phyloP scores from a whole-genome alignment of 306 rosid genomes.

The Citrullus amarus region DNA sequence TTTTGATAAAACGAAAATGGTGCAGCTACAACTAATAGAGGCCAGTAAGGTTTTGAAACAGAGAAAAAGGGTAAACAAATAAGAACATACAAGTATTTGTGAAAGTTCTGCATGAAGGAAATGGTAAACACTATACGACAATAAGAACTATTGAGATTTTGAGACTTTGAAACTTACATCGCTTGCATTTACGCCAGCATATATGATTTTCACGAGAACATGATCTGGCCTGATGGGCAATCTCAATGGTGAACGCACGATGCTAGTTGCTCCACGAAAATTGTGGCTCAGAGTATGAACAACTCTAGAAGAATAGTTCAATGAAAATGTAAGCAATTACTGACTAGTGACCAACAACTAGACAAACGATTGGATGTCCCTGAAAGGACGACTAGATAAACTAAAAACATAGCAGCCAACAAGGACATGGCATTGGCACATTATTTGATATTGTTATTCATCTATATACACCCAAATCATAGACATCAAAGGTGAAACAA shows the following conservation, averaged over 20 bases:
- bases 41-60: background rate
- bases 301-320: conserved; percentile 37
- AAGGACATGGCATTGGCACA: background rate
- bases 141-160: conserved; percentile 11
- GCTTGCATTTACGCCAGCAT: conserved; percentile 97
- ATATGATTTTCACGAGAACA: conserved; percentile 77
- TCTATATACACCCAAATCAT: background rate
- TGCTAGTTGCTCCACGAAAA: conserved; percentile 65
- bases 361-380: background rate
- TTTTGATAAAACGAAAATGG: background rate
- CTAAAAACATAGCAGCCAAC: conserved; percentile 7
- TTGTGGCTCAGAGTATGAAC: conserved; percentile 88
- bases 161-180: conserved; percentile 62
- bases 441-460: background rate
- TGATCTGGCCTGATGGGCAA: conserved; percentile 53
- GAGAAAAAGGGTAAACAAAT: background rate
- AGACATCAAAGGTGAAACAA: background rate
- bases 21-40: background rate
- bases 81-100: background rate
- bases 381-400: background rate
- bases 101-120: background rate
- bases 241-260: conserved; percentile 51
- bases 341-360: background rate
- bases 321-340: conserved; percentile 15
- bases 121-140: background rate